Evolutionary conservation across 768 basidiomycete genomes (phyloP), one percentile per base, ranked within the genome.

Genomic region (Phylloporus scabripes): DNA sequence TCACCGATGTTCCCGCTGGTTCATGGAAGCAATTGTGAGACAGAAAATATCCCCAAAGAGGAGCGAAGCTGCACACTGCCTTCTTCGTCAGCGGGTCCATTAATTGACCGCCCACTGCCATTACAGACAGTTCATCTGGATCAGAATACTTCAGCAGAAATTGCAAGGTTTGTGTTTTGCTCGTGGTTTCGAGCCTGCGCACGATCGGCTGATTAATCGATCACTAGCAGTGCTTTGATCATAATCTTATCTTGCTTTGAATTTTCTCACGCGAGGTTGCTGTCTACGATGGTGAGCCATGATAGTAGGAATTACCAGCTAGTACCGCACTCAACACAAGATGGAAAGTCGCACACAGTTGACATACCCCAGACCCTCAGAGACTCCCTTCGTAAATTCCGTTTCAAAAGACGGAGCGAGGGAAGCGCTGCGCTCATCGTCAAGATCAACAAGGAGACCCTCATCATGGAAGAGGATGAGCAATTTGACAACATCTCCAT

Each of bases 361-460:
- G 92, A 94, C 63, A 91, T 93, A 60, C 88, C 89, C 0, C 75
- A 83, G 57, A 73, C 75, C 40, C 77, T 94, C 66, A 88, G 87
- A 66, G 81, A 85, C 54, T 72, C 81, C 21, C 80, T 94, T 36
- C 81, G 85, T 67, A 92, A 92, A 62, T 95, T 94, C 71, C 75
- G 88, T 12, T 87, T 90, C 48, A 72, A 72, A 4, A 79, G 85
- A 20, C 81, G 76, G 59, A 77, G 76, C 38, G 67, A 75, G 17
- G 86, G 83, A 33, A 84, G 76, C 57, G 84, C 89, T 21, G 92
- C 90, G 14, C 73, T 94, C 46, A 72, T 92, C 57, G 82, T 94
- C 68, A 94, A 93, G 80, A 90, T 94, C 70, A 85, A 93, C 76
- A 93, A 89, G 74, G 67, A 74, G 34, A 74, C 82, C 58, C 77